Conservation (phyloP, 202 grass and related monocot genomes). For the Dendrocalamus latiflorus region DNA sequence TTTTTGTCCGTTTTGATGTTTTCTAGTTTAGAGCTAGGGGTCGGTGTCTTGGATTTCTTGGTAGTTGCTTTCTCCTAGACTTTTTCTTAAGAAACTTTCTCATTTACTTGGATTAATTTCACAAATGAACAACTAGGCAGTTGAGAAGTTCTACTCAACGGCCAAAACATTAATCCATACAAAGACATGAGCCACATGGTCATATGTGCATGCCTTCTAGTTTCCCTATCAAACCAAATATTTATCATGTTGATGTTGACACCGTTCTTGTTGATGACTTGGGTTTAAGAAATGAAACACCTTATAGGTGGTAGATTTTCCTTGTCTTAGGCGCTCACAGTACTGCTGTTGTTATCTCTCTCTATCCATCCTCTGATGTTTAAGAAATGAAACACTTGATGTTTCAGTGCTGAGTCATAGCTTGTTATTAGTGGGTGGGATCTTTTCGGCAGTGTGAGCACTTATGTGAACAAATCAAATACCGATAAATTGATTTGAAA, state of each 20-base stretch:
- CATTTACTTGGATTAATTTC: not conserved
- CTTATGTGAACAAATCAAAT: no score
- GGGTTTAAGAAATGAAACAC: not conserved
- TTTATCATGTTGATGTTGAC: not conserved
- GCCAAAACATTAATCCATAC: not conserved
- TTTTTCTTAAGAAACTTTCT: not conserved
- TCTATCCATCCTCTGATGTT: not conserved
- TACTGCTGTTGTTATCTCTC: not conserved
- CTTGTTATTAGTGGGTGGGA: not conserved
- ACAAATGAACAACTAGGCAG: not conserved
- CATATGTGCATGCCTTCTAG: not conserved
- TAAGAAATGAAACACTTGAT: no score
- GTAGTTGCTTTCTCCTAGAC: not conserved
- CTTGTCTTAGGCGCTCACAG: not conserved
- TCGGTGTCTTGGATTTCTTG: not conserved
- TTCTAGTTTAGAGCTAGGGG: no score
- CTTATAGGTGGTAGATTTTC: not conserved
- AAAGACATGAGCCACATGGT: not conserved
- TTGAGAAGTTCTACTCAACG: not conserved
- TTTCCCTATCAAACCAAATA: not conserved
- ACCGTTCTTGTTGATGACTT: not conserved
- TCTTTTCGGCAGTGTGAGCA: no score
- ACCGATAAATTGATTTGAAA: accelerated
- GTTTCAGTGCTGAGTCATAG: not conserved
- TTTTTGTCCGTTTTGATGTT: no score